phyloP scores from a whole-genome alignment of 2,329 filamentous ascomycete genomes.

The Beauveria caledonica region DNA sequence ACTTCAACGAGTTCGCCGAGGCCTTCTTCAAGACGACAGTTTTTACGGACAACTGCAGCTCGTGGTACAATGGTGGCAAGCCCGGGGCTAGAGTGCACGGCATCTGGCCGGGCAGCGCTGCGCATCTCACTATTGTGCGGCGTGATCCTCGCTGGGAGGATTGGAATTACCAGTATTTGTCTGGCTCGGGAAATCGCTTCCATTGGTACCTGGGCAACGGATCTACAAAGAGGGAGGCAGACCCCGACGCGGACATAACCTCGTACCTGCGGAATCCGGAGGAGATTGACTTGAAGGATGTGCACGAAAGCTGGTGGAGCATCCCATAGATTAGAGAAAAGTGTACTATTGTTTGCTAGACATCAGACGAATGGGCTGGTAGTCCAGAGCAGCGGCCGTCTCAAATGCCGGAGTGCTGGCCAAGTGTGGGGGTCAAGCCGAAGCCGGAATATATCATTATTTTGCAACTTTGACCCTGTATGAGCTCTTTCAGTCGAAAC shows the following conservation, averaged over 20 bases:
- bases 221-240: constrained; percentile 47
- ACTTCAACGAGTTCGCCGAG: constrained; percentile 53
- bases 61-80: constrained; percentile 62
- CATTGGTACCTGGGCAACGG: constrained; percentile 57
- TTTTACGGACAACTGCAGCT: constrained; percentile 54
- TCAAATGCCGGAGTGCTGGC: neutral
- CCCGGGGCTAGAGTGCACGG: constrained; percentile 58
- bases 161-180: constrained; percentile 41
- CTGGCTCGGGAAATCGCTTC: constrained; percentile 41
- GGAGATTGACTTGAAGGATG: constrained; percentile 49
- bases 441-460: neutral
- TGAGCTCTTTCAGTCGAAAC: neutral
- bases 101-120: constrained; percentile 60
- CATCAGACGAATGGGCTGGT: neutral
- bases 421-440: neutral
- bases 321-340: constrained; percentile 20
- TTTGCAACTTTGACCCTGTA: neutral
- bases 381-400: too few relatives aligned
- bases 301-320: constrained; percentile 63
- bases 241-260: constrained; percentile 47
- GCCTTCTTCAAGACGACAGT: constrained; percentile 48
- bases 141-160: constrained; percentile 49
- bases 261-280: constrained; percentile 50
- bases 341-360: neutral
- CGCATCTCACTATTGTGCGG: constrained; percentile 51